Percentiles rank a stretch among this genome's conserved stretches.
These are phyloP conservation scores for Naganishia sp. DNA, from an alignment of 1,284 basidiomycete species.

Conservation along the genomic window DNA sequence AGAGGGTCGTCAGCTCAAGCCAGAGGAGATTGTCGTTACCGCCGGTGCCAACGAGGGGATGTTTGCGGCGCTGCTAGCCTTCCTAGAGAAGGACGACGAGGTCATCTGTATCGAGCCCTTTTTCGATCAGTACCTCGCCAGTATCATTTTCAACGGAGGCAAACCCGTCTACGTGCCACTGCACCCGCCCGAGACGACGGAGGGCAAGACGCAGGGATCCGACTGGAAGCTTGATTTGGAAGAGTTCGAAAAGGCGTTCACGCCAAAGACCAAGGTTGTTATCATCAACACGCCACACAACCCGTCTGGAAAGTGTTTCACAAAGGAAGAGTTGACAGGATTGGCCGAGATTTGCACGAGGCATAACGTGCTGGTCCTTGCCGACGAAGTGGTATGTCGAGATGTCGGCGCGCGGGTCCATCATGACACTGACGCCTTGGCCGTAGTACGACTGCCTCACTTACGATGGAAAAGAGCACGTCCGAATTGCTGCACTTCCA, in stretches of 20 bases:
- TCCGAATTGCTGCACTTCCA: slow-evolving; percentile 85
- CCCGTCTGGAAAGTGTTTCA: slow-evolving; percentile 93
- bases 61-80: slow-evolving; percentile 85
- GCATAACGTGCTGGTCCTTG: slow-evolving; percentile 87
- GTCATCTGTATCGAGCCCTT: slow-evolving; percentile 98
- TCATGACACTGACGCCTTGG: not conserved
- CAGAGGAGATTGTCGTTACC: slow-evolving; percentile 90
- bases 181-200: slow-evolving; percentile 68
- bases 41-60: slow-evolving; percentile 97
- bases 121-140: slow-evolving; percentile 95
- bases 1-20: slow-evolving; percentile 68
- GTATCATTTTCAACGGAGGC: slow-evolving; percentile 88
- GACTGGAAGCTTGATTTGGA: slow-evolving; percentile 86
- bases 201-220: slow-evolving; percentile 63
- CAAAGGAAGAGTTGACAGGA: slow-evolving; percentile 72
- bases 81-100: slow-evolving; percentile 86
- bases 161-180: slow-evolving; percentile 92
- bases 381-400: slow-evolving; percentile 90
- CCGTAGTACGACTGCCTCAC: slow-evolving; percentile 87
- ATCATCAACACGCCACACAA: slow-evolving; percentile 96
- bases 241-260: slow-evolving; percentile 81
- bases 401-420: slow-evolving; percentile 53
- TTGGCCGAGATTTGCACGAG: slow-evolving; percentile 87
- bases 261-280: slow-evolving; percentile 84
- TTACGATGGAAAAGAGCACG: slow-evolving; percentile 82